These are phyloP conservation scores for Chalciporus sp. DNA, from an alignment of 1,284 basidiomycete species.

Conservation along the genomic window DNA sequence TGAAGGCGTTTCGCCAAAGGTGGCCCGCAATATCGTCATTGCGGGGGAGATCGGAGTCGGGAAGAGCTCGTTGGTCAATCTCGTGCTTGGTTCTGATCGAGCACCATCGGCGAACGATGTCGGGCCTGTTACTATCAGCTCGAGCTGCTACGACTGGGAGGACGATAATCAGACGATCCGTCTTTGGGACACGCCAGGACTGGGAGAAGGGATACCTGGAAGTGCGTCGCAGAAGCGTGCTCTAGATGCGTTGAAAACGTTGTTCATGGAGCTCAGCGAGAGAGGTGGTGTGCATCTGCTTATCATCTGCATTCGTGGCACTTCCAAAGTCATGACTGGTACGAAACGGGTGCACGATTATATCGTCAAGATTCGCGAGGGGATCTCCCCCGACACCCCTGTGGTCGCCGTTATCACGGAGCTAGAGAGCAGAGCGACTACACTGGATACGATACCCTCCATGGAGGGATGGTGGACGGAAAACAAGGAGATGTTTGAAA, in stretches of 20 bases:
- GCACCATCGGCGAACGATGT: constrained; percentile 26
- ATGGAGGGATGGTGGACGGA: constrained; percentile 37
- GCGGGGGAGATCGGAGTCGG: constrained; percentile 32
- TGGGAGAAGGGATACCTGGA: constrained; percentile 21
- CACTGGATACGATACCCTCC: constrained; percentile 7
- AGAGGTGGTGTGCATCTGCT: constrained; percentile 32
- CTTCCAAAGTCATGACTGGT: constrained; percentile 18
- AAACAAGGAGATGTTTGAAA: constrained; percentile 17
- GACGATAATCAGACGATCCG: constrained; percentile 13
- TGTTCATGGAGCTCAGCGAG: constrained; percentile 27
- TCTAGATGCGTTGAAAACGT: constrained; percentile 18
- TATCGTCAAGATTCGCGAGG: constrained; percentile 22
- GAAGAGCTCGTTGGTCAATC: constrained; percentile 34
- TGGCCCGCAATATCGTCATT: constrained; percentile 29
- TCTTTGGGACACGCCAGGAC: constrained; percentile 29
- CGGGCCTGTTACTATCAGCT: constrained; percentile 20
- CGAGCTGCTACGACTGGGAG: constrained; percentile 21
- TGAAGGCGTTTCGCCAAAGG: constrained; percentile 25
- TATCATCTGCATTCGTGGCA: constrained; percentile 30
- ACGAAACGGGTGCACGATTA: constrained; percentile 26
- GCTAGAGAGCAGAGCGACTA: constrained; percentile 26
- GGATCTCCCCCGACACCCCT: constrained; percentile 23
- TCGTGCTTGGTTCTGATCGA: constrained; percentile 22
- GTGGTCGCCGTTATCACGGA: constrained; percentile 34
- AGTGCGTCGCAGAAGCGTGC: constrained; percentile 17